Conservation (phyloP, 768 basidiomycete genomes). For the Crucibulum laeve region DNA sequence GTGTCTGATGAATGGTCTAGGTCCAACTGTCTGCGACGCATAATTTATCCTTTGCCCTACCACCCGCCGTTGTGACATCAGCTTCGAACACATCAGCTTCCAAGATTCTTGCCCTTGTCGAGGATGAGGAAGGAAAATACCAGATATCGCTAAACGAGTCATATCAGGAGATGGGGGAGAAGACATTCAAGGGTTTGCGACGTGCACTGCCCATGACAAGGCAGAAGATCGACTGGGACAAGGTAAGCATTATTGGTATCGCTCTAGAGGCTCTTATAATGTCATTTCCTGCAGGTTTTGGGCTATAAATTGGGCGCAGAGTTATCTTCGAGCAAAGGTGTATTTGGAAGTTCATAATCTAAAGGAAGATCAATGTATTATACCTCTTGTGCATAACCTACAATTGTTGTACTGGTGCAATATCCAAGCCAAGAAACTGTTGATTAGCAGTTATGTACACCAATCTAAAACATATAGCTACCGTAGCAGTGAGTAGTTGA, state of each 20-base stretch:
- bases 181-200: constrained; percentile 87
- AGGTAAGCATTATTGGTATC: constrained; percentile 38
- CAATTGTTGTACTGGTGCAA: too few relatives aligned
- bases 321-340: constrained; percentile 60
- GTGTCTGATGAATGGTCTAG: constrained; percentile 30
- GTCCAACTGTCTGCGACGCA: constrained; percentile 87
- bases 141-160: constrained; percentile 76
- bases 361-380: constrained; percentile 6
- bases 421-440: too few relatives aligned
- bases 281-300: constrained; percentile 27
- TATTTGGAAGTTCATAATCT: constrained; percentile 35
- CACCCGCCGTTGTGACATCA: constrained; percentile 50
- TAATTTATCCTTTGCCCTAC: constrained; percentile 58
- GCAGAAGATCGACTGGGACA: constrained; percentile 96
- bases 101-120: constrained; percentile 78
- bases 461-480: too few relatives aligned
- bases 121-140: constrained; percentile 75
- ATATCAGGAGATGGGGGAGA: constrained; percentile 89
- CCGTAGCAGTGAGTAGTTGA: too few relatives aligned
- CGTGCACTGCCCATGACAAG: constrained; percentile 89
- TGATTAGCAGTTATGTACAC: too few relatives aligned
- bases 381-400: background rate
- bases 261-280: constrained; percentile 1
- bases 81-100: constrained; percentile 49
- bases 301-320: constrained; percentile 78